phyloP scores from a whole-genome alignment of 2,329 filamentous ascomycete genomes.

The Celoporthe dispersa region DNA sequence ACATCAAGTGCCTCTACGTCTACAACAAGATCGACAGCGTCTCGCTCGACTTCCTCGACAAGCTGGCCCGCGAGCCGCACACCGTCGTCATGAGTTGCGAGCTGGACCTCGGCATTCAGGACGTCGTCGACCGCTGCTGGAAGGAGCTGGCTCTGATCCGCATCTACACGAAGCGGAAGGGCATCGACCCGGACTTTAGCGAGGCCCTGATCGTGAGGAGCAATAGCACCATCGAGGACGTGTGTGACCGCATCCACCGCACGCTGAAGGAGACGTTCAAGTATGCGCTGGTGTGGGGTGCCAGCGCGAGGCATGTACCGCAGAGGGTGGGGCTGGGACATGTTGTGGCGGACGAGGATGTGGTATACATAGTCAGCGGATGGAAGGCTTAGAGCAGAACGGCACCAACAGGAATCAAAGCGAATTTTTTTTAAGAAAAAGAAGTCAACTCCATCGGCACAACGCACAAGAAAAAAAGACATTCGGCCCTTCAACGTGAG shows the following conservation, averaged over 20 bases:
- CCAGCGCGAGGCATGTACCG: conserved; percentile 91
- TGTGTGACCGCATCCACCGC: conserved; percentile 93
- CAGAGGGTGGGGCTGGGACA: conserved; percentile 90
- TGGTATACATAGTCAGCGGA: conserved; percentile 69
- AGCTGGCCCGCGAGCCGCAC: conserved; percentile 87
- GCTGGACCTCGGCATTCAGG: conserved; percentile 87
- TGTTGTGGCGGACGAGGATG: conserved; percentile 72
- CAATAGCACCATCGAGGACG: conserved; percentile 91
- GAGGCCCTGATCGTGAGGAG: conserved; percentile 92
- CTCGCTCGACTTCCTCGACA: conserved; percentile 89
- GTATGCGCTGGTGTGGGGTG: conserved; percentile 97
- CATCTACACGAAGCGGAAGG: conserved; percentile 97
- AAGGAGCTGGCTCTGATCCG: conserved; percentile 87
- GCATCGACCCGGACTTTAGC: conserved; percentile 82
- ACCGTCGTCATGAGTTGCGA: conserved; percentile 98
- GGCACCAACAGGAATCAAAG: conserved; percentile 17
- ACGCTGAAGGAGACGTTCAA: conserved; percentile 98
- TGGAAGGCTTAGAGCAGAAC: conserved; percentile 58
- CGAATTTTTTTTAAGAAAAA: not conserved
- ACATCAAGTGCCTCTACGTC: conserved; percentile 93
- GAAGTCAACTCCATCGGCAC: not conserved
- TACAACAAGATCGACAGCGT: conserved; percentile 99
- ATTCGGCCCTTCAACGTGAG: not conserved
- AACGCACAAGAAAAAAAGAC: not conserved
- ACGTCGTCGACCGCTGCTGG: conserved; percentile 96